phyloP scores from a whole-genome alignment of 2,329 filamentous ascomycete species.

The Neopestalotiopsis sp. region DNA sequence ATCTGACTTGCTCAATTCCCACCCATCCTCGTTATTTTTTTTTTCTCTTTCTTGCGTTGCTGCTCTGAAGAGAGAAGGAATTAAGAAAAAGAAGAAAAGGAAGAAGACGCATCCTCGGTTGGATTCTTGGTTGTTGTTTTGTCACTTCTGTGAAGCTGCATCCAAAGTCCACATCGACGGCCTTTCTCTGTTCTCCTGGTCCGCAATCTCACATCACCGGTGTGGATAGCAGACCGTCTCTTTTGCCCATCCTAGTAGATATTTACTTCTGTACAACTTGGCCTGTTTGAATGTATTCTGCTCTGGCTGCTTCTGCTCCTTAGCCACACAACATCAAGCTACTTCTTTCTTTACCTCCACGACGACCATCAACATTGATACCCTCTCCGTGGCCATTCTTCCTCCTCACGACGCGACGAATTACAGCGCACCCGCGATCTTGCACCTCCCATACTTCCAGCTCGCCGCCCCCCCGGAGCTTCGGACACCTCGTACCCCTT shows the following conservation, averaged over 20 bases:
- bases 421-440: conserved; percentile 8
- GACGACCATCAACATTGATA: not conserved
- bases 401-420: conserved; percentile 9
- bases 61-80: not conserved
- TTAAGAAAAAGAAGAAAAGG: not conserved
- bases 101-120: not conserved
- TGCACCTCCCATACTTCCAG: not conserved
- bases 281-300: conserved; percentile 21
- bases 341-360: not conserved
- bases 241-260: conserved; percentile 18
- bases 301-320: conserved; percentile 19
- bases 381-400: not conserved
- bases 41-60: conserved; percentile 1
- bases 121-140: conserved; percentile 1
- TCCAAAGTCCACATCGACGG: not conserved
- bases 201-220: conserved; percentile 13
- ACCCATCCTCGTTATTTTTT: not conserved
- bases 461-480: conserved; percentile 5
- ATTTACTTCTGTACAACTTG: conserved; percentile 18
- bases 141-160: not conserved
- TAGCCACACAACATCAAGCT: conserved; percentile 13
- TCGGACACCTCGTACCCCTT: conserved; percentile 10
- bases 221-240: conserved; percentile 18
- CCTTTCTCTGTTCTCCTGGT: not conserved
- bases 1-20: conserved; percentile 8